phyloP scores from a whole-genome alignment of 2,329 filamentous ascomycete species.

The Epichloe sibirici region DNA sequence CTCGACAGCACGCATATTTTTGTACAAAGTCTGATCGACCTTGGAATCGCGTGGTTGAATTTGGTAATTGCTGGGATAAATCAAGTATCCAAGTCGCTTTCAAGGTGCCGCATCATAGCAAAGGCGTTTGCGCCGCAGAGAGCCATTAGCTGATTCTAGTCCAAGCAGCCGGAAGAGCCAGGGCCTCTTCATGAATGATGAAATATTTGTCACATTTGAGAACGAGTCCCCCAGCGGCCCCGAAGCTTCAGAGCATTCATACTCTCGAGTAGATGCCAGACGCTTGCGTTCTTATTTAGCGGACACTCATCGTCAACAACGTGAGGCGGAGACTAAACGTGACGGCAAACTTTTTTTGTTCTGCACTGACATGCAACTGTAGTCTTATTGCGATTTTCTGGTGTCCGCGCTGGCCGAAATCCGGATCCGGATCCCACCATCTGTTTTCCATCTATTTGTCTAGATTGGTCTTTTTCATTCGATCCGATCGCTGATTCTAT shows the following conservation, averaged over 20 bases:
- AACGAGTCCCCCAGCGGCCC: not conserved
- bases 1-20: not conserved
- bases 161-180: not conserved
- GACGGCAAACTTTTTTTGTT: not conserved
- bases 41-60: not conserved
- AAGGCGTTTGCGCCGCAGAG: not conserved
- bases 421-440: not conserved
- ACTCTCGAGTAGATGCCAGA: not conserved
- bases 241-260: not conserved
- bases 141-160: not conserved
- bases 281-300: too few species aligned
- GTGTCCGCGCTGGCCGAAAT: not conserved
- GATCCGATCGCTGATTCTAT: not conserved
- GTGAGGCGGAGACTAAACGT: not conserved
- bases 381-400: not conserved
- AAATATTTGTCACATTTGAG: not conserved
- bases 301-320: not conserved
- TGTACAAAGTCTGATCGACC: not conserved
- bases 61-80: not conserved
- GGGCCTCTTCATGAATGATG: not conserved
- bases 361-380: not conserved
- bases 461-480: not conserved
- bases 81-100: not conserved
- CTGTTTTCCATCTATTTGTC: not conserved
- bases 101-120: not conserved